Evolutionary conservation across 768 basidiomycete species (phyloP).

Genomic region (Termitomyces sp.): DNA sequence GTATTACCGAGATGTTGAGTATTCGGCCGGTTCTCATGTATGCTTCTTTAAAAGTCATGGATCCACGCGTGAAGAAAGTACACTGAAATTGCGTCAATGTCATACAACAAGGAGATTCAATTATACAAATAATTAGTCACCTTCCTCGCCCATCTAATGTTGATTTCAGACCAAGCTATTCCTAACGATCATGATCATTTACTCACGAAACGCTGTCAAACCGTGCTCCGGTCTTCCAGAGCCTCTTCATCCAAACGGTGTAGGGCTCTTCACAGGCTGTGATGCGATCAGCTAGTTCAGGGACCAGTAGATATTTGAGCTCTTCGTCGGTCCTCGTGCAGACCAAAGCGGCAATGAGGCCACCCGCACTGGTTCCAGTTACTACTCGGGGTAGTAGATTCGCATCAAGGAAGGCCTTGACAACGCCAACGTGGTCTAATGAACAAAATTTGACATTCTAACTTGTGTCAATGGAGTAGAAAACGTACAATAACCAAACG

Average conservation of each 20-base stretch:
- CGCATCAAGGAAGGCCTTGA: slow-evolving; percentile 89
- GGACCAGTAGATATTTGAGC: slow-evolving; percentile 71
- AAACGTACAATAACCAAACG: slow-evolving; percentile 87
- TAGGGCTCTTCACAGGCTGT: slow-evolving; percentile 81
- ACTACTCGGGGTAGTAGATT: slow-evolving; percentile 87
- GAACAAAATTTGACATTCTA: neutral
- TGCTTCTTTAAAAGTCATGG: slow-evolving; percentile 94
- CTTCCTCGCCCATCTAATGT: slow-evolving; percentile 78
- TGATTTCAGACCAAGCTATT: slow-evolving; percentile 6
- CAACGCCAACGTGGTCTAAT: slow-evolving; percentile 84
- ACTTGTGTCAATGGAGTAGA: neutral
- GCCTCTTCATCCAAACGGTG: slow-evolving; percentile 65
- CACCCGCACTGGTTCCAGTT: slow-evolving; percentile 93
- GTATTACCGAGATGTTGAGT: slow-evolving; percentile 91
- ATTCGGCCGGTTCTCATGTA: slow-evolving; percentile 91
- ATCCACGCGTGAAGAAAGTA: slow-evolving; percentile 88
- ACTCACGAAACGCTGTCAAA: slow-evolving; percentile 75
- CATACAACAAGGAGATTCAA: neutral
- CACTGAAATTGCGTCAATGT: slow-evolving; percentile 42
- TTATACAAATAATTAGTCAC: slow-evolving; percentile 35
- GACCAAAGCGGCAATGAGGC: slow-evolving; percentile 69
- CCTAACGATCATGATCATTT: neutral
- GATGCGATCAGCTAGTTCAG: slow-evolving; percentile 80
- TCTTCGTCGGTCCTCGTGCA: slow-evolving; percentile 92
- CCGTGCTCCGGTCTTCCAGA: slow-evolving; percentile 87